Base-by-base conservation (phyloP, 805 yeast genomes). In the Teunomyces tritomae region DNA sequence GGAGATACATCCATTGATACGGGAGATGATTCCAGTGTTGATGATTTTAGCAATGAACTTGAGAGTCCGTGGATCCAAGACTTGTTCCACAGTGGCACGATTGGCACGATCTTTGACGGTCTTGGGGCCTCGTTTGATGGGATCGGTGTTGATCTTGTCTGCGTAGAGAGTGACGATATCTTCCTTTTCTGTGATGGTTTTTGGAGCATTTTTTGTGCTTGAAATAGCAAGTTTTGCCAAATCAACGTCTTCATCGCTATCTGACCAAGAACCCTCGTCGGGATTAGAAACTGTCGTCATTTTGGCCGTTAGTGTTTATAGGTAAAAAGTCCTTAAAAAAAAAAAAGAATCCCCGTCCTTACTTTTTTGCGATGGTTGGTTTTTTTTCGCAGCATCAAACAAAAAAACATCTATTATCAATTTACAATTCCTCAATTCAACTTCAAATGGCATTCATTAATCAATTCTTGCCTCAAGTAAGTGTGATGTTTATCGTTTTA, bases 11-110 rank as follows among this genome's bases (percentile, higher is more conserved):
- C 99, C 99, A 57, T 91, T 89, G 58, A 94, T 84, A 55, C 87
- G 82, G 2, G 94, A 82, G 29, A 94, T 81, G 5, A 88, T 78
- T 3, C 96, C 96, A 57, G 87, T 84, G 59, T 84, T 87, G 65
- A 89, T 84, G 64, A 94, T 75, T 51, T 88, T 89, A 45, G 84
- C 83, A 46, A 94, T 73, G 60, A 92, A 92, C 57, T 82, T 74
- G 71, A 91, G 76, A 0, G 99, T 94, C 52, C 98, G 78, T 4
- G 98, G 98, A 65, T 94, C 99, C 49, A 94, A 70, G 1, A 94
- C 99, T 64, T 91, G 96, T 60, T 94, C 98, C 11, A 90, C 96
- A 0, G 99, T 94, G 2, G 99, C 99, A 46, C 99, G 75, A 57
- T 94, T 90, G 1, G 98, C 84, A 58, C 90, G 83, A 67, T 92